These are phyloP conservation scores for Pseudogymnoascus sp. DNA, from an alignment of 2,329 filamentous ascomycete genomes.

Conservation along the genomic window DNA sequence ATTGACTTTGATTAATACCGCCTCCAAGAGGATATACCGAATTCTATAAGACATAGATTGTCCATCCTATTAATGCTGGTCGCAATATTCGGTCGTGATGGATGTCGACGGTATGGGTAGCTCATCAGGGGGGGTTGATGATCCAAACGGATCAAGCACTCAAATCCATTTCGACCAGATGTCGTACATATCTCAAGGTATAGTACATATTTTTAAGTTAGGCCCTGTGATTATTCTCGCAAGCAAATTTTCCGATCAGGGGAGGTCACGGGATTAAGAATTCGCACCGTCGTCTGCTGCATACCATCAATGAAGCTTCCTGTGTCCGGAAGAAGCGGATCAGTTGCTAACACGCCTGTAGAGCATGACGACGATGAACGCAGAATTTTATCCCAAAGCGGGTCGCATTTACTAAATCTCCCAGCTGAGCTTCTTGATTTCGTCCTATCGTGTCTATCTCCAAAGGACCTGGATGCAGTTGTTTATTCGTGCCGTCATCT, in stretches of 20 bases:
- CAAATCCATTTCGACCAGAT: neutral
- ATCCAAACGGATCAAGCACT: neutral
- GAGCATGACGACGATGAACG: neutral
- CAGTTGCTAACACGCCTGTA: neutral
- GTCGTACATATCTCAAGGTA: neutral
- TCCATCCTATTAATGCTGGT: neutral
- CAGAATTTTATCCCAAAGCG: neutral
- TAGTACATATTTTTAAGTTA: neutral
- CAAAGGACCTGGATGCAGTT: slow-evolving; percentile 54
- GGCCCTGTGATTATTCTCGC: neutral
- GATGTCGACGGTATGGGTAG: neutral
- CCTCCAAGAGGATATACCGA: neutral
- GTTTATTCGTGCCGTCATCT: slow-evolving; percentile 57
- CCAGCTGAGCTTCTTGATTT: slow-evolving; percentile 69
- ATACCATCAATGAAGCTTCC: neutral
- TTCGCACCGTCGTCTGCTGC: neutral
- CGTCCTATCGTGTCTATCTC: slow-evolving; percentile 61
- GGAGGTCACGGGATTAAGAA: neutral
- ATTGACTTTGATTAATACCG: neutral
- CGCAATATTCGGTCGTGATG: neutral
- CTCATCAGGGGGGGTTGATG: neutral
- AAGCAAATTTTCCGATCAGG: neutral
- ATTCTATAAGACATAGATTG: neutral
- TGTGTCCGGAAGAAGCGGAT: neutral
- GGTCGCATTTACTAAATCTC: slow-evolving; percentile 43